These are phyloP conservation scores for Ulota crispa DNA, from an alignment of 225 moss, liverwort and hornwort species.

Conservation along the genomic window DNA sequence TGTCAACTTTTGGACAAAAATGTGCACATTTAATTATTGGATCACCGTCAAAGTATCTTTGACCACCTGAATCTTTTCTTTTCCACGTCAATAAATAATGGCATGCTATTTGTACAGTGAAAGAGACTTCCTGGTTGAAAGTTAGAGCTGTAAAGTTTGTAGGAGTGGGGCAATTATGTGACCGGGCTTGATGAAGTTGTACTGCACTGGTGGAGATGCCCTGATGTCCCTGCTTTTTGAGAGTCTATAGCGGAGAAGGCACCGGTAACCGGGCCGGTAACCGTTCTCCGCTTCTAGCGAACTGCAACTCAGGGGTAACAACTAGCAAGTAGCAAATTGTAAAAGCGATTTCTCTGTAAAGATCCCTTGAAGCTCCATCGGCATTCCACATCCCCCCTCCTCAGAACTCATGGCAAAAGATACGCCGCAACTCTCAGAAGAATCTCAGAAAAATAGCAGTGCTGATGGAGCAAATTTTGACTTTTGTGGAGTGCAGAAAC, in stretches of 20 bases:
- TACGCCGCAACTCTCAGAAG: slow-evolving; percentile 3
- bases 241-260: no score
- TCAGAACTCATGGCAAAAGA: neutral
- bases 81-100: no score
- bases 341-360: neutral
- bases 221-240: neutral
- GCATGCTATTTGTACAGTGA: no score
- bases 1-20: no score
- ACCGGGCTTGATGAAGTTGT: neutral
- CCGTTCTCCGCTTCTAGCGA: neutral
- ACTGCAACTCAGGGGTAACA: neutral
- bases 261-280: neutral
- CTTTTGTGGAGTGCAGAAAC: neutral
- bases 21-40: no score
- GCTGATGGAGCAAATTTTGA: neutral
- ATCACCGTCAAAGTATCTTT: no score
- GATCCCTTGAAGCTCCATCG: neutral
- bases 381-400: neutral
- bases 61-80: no score
- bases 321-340: neutral
- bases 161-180: no score
- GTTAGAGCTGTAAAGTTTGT: no score
- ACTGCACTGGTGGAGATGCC: neutral
- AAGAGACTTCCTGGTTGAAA: no score
- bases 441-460: neutral